Percentiles rank a stretch among this genome's conserved stretches.
These are phyloP conservation scores for Debaryomyces castellii DNA, from an alignment of 805 yeast genomes.

Conservation along the genomic window DNA sequence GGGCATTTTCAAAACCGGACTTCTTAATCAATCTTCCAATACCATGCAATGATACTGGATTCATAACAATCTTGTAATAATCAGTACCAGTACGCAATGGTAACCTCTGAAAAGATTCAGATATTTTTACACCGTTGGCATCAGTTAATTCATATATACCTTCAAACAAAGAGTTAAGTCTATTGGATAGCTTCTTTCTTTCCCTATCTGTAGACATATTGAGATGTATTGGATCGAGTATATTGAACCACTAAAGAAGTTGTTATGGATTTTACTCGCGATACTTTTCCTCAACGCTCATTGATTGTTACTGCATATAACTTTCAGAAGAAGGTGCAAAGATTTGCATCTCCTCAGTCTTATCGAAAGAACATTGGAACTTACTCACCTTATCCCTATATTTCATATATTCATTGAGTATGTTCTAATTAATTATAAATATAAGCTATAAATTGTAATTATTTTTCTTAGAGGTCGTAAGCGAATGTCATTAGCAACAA, in stretches of 20 bases:
- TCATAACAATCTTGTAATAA: conserved; percentile 73
- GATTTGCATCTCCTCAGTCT: neutral
- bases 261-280: neutral
- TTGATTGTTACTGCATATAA: neutral
- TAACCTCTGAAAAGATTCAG: conserved; percentile 63
- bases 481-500: neutral
- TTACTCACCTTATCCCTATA: too few relatives aligned
- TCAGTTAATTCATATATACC: conserved; percentile 42
- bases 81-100: conserved; percentile 75
- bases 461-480: neutral
- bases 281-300: neutral
- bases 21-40: conserved; percentile 60
- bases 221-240: neutral
- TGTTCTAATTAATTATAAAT: too few relatives aligned
- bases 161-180: conserved; percentile 34
- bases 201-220: conserved; percentile 37
- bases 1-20: conserved; percentile 55
- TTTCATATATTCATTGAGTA: too few relatives aligned
- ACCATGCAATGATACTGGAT: conserved; percentile 80
- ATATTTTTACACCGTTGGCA: conserved; percentile 43
- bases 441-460: neutral
- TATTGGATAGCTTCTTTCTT: conserved; percentile 33
- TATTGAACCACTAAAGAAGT: too few relatives aligned
- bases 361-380: neutral
- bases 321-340: neutral